Evolutionary conservation across 2,329 filamentous ascomycete species (phyloP), one percentile per base, ranked within the genome.

Genomic region (Clonostachys chloroleuca): DNA sequence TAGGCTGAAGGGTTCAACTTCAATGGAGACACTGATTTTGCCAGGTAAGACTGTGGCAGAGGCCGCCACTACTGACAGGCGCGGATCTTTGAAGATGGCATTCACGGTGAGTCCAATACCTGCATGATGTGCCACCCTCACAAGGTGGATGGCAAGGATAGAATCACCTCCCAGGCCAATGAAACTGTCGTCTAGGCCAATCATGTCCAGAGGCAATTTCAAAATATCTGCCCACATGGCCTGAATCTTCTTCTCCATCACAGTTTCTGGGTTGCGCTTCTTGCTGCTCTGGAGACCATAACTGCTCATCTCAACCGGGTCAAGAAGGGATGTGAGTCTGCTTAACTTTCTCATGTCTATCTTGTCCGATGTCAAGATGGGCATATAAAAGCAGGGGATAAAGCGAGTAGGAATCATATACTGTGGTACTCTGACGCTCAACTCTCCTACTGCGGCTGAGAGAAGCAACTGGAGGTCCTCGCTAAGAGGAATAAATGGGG

Each of bases 101-200:
- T 68, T 68, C 0, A 78, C 73, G 1, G 69, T 72, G 34, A 78
- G 55, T 0, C 61, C 52, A 16, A 75, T 56, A 6, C 64, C 65
- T 33, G 16, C 33, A 20, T 45, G 33, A 14, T 35, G 10, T 34
- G 43, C 43, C n/a, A 35, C 33, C 18, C 17, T 24, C 5, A 59
- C 44, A 12, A 53, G 45, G 12, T 48, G 34, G 40, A 53, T 52
- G 18, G 50, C 50, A 8, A 39, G 47, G 33, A 53, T 52, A 6
- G 51, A 53, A 33, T 53, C 51, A 24, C 51, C 51, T 13, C 51
- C 51, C 5, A 53, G 35, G 14, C 44, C 43, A 42, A 53, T 34
- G 34, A 53, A 53, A 45, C 34, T 65, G 14, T 47, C 46, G 37
- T 51, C 35, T 5, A 18, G 36, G 35, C 48, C 43, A 24, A 52